Evolutionary conservation across 257 asterid genomes (phyloP).

Genomic region (Prunella vulgaris): DNA sequence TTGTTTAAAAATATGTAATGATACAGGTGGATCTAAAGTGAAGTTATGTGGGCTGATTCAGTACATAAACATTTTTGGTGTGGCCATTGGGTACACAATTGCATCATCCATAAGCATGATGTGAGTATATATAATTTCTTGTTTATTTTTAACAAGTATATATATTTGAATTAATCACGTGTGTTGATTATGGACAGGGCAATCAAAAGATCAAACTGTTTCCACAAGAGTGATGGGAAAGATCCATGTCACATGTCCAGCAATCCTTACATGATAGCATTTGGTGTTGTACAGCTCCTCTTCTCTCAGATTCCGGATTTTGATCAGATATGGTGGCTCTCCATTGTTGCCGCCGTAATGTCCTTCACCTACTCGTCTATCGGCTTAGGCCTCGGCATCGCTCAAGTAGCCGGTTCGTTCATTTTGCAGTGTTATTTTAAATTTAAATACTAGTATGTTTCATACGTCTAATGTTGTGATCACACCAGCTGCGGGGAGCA

Average conservation of each 20-base stretch:
- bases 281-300: constrained; percentile 41
- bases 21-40: constrained; percentile 49
- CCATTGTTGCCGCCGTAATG: constrained; percentile 47
- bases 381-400: constrained; percentile 49
- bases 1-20: too few species aligned
- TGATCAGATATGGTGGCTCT: constrained; percentile 53
- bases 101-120: constrained; percentile 60
- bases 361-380: constrained; percentile 51
- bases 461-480: constrained; percentile 3
- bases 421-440: neutral
- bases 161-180: too few species aligned
- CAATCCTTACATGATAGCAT: constrained; percentile 53
- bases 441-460: too few species aligned
- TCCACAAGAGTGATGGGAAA: constrained; percentile 41
- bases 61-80: constrained; percentile 45
- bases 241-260: constrained; percentile 51
- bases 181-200: constrained; percentile 30
- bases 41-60: constrained; percentile 45
- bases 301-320: constrained; percentile 58
- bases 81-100: constrained; percentile 51
- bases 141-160: neutral
- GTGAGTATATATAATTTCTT: constrained; percentile 19
- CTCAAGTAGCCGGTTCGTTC: constrained; percentile 32
- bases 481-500: constrained; percentile 31
- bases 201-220: constrained; percentile 48